Base-by-base conservation (phyloP, 2,329 filamentous ascomycete species). In the Scedosporium minutisporum region DNA sequence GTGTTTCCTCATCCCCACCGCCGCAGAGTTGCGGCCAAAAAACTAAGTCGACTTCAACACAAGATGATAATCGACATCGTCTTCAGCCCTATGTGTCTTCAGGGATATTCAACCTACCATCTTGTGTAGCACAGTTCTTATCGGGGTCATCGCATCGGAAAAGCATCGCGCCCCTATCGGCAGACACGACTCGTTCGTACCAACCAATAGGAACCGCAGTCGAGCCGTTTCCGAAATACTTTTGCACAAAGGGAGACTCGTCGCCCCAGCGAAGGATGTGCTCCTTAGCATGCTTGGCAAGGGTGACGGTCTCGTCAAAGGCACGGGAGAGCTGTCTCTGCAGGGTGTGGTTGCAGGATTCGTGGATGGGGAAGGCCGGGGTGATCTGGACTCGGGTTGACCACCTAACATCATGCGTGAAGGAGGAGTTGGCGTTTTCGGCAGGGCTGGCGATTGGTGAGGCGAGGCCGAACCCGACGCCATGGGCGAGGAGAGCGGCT, bases 101-200 rank as follows among this genome's bases (percentile, higher is more conserved):
- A 10, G 23, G 14, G 3, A 18, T 14, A 12, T 27, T 12, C 4
- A 27, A 69, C 74, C 61, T 67, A 76, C 76, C 69, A 27, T 80
- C 76, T 68, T 78, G 80, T 10, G 70, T 79, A 5, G 66, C 73
- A 67, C 87, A 90, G 74, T 89, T 89, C 21, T 78, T 74, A 67
- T 90, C 87, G 0, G 83, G 80, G 66, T 90, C 83, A 64, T 90
- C 87, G 67, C 87, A 89, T 21, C 87, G 82, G 77, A 89, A 89
- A 18, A 85, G 69, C 57, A 87, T 77, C 27, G 76, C 78, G 0
- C 75, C 74, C 68, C 83, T 83, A 71, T 88, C 80, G 1, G 79
- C 84, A 53, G 78, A 78, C 67, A 83, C 76, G 38, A 90, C 76
- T 63, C 82, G 80, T 61, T 87, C 82, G 66, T 80, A 87, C 77